Evolutionary conservation across 2,329 filamentous ascomycete species (phyloP).

Genomic region (Colletotrichum sp.): DNA sequence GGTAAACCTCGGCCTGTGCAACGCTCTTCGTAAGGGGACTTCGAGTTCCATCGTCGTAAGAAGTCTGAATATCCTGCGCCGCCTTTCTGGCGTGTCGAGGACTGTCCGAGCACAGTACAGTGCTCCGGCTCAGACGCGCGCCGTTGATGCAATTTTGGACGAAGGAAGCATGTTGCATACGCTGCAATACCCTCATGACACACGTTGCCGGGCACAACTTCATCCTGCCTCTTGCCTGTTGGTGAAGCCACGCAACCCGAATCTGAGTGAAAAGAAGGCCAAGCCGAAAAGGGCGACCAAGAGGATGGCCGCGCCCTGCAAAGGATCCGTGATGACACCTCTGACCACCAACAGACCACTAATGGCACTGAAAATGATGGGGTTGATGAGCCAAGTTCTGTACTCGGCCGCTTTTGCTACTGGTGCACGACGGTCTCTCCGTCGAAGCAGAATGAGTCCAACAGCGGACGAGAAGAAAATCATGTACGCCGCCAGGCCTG

Average conservation of each 20-base stretch:
- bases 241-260: conserved; percentile 25
- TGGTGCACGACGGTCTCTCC: conserved; percentile 18
- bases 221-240: neutral
- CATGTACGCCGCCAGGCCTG: conserved; percentile 28
- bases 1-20: neutral
- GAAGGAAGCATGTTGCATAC: neutral
- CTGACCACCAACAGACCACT: conserved; percentile 31
- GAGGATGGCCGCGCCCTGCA: conserved; percentile 31
- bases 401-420: conserved; percentile 20
- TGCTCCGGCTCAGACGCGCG: neutral
- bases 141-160: neutral
- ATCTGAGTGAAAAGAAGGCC: conserved; percentile 26
- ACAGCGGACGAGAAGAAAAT: conserved; percentile 29
- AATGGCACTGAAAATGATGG: conserved; percentile 29
- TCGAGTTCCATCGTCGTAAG: neutral
- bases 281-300: conserved; percentile 30
- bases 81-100: neutral
- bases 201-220: neutral
- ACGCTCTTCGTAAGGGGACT: neutral
- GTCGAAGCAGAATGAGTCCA: conserved; percentile 29
- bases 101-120: neutral
- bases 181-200: neutral
- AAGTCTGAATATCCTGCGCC: neutral
- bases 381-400: conserved; percentile 28
- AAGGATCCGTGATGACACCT: conserved; percentile 29